A percentile compares a stretch with the other conserved stretches of the same genome.
These are phyloP conservation scores for Pseudoscleropodium purum DNA, from an alignment of 225 moss, liverwort and hornwort species.

Conservation along the genomic window DNA sequence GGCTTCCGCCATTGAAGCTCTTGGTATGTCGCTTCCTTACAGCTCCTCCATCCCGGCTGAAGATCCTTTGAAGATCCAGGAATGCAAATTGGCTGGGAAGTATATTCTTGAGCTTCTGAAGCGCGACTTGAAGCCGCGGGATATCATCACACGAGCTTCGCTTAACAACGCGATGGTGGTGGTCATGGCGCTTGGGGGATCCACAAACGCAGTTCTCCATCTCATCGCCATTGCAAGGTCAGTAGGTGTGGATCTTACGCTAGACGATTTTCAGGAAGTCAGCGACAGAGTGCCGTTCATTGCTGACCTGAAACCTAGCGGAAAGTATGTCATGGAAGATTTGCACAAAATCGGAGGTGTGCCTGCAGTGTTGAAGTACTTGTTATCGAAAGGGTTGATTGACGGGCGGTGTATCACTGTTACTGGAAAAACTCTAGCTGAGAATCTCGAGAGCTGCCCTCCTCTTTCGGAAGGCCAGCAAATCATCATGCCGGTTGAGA, in stretches of 20 bases:
- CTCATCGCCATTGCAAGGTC: constrained; percentile 90
- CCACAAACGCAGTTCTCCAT: constrained; percentile 89
- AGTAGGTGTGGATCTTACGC: constrained; percentile 59
- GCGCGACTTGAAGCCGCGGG: constrained; percentile 74
- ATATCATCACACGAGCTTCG: constrained; percentile 71
- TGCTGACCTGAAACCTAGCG: constrained; percentile 82
- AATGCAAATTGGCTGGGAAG: constrained; percentile 85
- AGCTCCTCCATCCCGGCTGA: constrained; percentile 92
- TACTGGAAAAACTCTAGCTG: constrained; percentile 70
- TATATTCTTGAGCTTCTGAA: constrained; percentile 79
- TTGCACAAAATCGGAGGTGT: constrained; percentile 88
- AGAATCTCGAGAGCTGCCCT: constrained; percentile 65
- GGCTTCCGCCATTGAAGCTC: constrained; percentile 86
- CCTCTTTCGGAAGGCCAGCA: constrained; percentile 60
- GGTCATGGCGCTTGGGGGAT: constrained; percentile 86
- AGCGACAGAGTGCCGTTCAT: constrained; percentile 74
- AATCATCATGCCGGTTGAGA: constrained; percentile 52
- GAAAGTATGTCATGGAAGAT: constrained; percentile 96
- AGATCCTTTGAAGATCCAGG: constrained; percentile 72
- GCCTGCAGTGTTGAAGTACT: constrained; percentile 75
- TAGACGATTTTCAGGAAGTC: constrained; percentile 74
- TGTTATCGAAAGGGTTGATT: constrained; percentile 54
- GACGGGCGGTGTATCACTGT: constrained; percentile 89
- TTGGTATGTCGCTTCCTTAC: constrained; percentile 95
- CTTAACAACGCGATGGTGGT: constrained; percentile 77